Evolutionary conservation across 345 rosid species (phyloP).

Genomic region (Trapa incisa): DNA sequence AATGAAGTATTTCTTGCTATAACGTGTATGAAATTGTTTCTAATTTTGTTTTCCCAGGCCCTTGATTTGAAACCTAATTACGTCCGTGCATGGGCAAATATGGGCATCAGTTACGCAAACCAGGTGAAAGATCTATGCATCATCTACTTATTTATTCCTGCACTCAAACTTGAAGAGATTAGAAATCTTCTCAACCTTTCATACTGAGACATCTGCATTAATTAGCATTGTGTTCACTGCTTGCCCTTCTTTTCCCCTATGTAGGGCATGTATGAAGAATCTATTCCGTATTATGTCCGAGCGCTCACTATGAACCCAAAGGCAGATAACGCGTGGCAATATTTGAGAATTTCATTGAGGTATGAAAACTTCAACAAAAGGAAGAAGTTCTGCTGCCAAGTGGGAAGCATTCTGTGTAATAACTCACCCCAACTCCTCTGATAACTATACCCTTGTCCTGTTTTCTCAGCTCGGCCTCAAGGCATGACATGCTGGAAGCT

Average conservation of each 20-base stretch:
- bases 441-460: background rate
- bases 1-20: background rate
- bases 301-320: conserved; percentile 99
- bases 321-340: conserved; percentile 99
- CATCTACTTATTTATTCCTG: background rate
- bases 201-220: too few species aligned
- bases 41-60: conserved; percentile 40
- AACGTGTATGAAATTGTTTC: background rate
- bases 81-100: conserved; percentile 99
- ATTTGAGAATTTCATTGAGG: conserved; percentile 92
- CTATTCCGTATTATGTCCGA: conserved; percentile 82
- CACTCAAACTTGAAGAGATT: background rate
- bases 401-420: background rate
- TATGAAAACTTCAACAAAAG: conserved; percentile 10
- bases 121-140: conserved; percentile 37
- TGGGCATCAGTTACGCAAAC: conserved; percentile 99
- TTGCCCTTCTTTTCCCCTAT: conserved; percentile 7
- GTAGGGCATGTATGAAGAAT: conserved; percentile 87
- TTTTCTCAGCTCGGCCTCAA: conserved; percentile 57
- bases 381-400: background rate
- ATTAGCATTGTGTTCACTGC: background rate
- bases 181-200: background rate
- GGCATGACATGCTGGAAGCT: conserved; percentile 76
- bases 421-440: background rate
- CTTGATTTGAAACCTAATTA: conserved; percentile 97